phyloP scores from a whole-genome alignment of 1,284 basidiomycete species.

The Malassezia brasiliensis region DNA sequence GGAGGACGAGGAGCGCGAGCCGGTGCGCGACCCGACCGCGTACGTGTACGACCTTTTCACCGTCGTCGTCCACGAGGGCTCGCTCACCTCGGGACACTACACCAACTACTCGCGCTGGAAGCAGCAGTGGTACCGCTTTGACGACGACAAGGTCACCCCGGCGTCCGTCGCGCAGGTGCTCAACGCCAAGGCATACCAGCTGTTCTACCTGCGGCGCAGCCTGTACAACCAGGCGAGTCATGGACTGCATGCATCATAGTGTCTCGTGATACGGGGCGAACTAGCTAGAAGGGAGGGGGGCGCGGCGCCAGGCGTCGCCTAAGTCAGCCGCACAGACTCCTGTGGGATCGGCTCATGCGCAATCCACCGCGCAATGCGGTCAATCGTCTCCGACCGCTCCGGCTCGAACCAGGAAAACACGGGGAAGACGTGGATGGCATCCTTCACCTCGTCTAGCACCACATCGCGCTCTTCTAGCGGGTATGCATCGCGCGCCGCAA shows the following conservation, averaged over 20 bases:
- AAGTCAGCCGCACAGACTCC: too few relatives aligned
- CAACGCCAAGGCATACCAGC: slow-evolving; percentile 34
- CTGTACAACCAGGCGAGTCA: slow-evolving; percentile 30
- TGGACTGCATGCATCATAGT: slow-evolving; percentile 8
- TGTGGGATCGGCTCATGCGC: neutral
- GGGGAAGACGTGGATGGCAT: slow-evolving; percentile 38
- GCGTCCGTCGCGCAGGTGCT: slow-evolving; percentile 27
- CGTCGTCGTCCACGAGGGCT: slow-evolving; percentile 84
- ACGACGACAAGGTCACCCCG: slow-evolving; percentile 67
- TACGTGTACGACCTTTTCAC: slow-evolving; percentile 73
- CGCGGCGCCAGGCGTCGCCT: too few relatives aligned
- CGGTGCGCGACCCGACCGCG: slow-evolving; percentile 47
- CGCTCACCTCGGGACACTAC: slow-evolving; percentile 85
- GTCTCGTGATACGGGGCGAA: neutral
- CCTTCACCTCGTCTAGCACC: slow-evolving; percentile 35
- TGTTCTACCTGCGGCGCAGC: slow-evolving; percentile 33
- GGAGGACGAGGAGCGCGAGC: slow-evolving; percentile 2
- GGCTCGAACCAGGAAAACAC: slow-evolving; percentile 43
- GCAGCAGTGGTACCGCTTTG: slow-evolving; percentile 83
- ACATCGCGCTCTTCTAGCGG: slow-evolving; percentile 27
- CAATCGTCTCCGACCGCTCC: slow-evolving; percentile 27
- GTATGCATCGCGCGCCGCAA: neutral
- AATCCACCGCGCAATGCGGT: slow-evolving; percentile 37
- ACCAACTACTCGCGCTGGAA: slow-evolving; percentile 68
- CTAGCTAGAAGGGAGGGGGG: too few relatives aligned